Evolutionary conservation across 2,329 filamentous ascomycete species (phyloP).

Genomic region (Diaporthe citriasiana): DNA sequence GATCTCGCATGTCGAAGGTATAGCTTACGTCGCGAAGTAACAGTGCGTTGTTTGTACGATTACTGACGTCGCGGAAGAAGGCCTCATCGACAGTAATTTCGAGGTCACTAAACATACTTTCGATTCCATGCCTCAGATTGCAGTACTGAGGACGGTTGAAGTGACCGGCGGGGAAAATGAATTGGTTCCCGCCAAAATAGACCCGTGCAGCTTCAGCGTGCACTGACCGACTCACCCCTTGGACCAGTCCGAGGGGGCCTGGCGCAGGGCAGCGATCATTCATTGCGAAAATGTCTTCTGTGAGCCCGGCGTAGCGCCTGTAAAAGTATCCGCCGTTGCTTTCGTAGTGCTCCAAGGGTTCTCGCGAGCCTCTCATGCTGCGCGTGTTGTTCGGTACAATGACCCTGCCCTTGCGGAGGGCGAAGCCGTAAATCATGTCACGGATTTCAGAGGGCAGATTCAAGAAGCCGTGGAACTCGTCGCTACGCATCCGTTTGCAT

Average conservation of each 20-base stretch:
- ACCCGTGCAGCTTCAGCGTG: slow-evolving; percentile 26
- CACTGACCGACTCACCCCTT: slow-evolving; percentile 26
- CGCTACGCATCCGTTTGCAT: background rate
- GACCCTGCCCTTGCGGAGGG: slow-evolving; percentile 17
- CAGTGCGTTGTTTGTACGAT: background rate
- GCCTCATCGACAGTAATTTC: too few relatives aligned
- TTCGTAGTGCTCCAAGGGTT: background rate
- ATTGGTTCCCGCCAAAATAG: slow-evolving; percentile 29
- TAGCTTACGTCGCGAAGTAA: slow-evolving; percentile 38
- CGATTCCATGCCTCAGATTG: background rate
- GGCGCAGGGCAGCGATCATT: background rate
- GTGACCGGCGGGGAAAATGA: slow-evolving; percentile 20
- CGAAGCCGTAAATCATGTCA: slow-evolving; percentile 18
- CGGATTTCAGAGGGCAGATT: slow-evolving; percentile 36
- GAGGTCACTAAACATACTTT: too few relatives aligned
- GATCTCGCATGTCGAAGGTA: slow-evolving; percentile 38
- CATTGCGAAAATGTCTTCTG: background rate
- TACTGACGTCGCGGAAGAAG: background rate
- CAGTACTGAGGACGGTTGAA: background rate
- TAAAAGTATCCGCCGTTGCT: background rate
- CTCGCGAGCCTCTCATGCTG: too few relatives aligned
- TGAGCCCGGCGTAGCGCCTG: slow-evolving; percentile 8
- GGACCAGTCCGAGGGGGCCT: slow-evolving; percentile 14
- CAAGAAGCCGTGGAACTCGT: slow-evolving; percentile 35
- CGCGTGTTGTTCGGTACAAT: slow-evolving; percentile 12